Percentiles rank a stretch among this genome's conserved stretches.
Evolutionary conservation across 225 moss, liverwort and hornwort species (phyloP).

Genomic region (Lunularia cruciata): DNA sequence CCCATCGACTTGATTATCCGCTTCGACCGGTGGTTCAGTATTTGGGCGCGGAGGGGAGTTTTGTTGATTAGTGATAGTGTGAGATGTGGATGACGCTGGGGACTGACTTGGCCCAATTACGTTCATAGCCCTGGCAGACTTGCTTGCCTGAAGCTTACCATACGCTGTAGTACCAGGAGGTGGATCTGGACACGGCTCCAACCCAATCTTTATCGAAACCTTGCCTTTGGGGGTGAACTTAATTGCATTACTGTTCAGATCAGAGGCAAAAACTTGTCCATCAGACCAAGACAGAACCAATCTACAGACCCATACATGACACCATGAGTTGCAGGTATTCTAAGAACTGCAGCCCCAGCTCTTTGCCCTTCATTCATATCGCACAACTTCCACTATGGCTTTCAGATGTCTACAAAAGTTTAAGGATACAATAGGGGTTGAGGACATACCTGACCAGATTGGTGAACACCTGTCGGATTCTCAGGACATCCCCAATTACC

Average conservation of each 20-base stretch:
- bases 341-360: too few species aligned
- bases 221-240: slow-evolving; percentile 78
- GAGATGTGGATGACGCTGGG: slow-evolving; percentile 10
- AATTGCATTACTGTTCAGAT: slow-evolving; percentile 65
- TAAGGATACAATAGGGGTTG: not conserved
- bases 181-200: slow-evolving; percentile 40
- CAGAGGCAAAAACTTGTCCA: slow-evolving; percentile 20
- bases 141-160: slow-evolving; percentile 3
- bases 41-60: not conserved
- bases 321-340: too few species aligned
- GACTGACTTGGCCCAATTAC: slow-evolving; percentile 18
- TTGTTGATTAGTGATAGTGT: slow-evolving; percentile 9
- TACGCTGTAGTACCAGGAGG: slow-evolving; percentile 16
- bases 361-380: too few species aligned
- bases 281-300: too few species aligned
- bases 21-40: not conserved
- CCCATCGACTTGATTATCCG: not conserved
- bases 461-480: slow-evolving; percentile 83
- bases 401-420: too few species aligned
- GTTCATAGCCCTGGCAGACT: slow-evolving; percentile 21
- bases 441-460: slow-evolving; percentile 73
- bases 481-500: slow-evolving; percentile 80
- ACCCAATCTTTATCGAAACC: slow-evolving; percentile 54
- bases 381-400: too few species aligned
- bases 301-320: too few species aligned